phyloP scores from a whole-genome alignment of 805 yeast species.

The Candida odintsovae region DNA sequence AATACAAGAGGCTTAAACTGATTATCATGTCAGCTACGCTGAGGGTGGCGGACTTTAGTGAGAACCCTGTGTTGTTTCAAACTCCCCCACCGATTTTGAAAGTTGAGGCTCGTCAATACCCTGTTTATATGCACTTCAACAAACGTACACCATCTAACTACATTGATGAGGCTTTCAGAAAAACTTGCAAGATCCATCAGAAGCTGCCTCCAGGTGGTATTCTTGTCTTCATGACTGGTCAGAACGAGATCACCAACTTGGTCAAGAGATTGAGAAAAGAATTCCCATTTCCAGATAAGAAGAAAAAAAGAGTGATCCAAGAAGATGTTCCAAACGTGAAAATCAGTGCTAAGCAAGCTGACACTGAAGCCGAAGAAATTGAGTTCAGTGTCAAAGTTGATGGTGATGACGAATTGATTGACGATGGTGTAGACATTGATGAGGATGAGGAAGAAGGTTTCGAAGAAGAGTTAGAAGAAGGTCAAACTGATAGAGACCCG shows the following conservation, averaged over 20 bases:
- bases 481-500: constrained; percentile 70
- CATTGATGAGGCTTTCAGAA: constrained; percentile 78
- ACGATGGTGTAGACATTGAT: constrained; percentile 31
- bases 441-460: constrained; percentile 52
- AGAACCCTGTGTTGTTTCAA: constrained; percentile 63
- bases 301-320: constrained; percentile 23
- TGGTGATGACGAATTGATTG: constrained; percentile 29
- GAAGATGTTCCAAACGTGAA: constrained; percentile 38
- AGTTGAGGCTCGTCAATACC: constrained; percentile 90
- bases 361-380: constrained; percentile 81
- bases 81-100: constrained; percentile 80
- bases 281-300: constrained; percentile 47
- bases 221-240: constrained; percentile 88
- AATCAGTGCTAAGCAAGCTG: constrained; percentile 54
- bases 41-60: constrained; percentile 88
- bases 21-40: constrained; percentile 97
- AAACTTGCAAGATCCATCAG: constrained; percentile 81
- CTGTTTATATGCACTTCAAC: constrained; percentile 89
- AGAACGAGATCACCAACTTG: constrained; percentile 76
- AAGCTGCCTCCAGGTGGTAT: constrained; percentile 92
- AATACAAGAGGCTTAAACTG: constrained; percentile 62
- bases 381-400: constrained; percentile 54
- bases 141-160: constrained; percentile 73
- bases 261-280: constrained; percentile 64
- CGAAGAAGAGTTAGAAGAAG: constrained; percentile 66